Conservation (phyloP, 2,329 filamentous ascomycete genomes). For the Fusarium stilboides region DNA sequence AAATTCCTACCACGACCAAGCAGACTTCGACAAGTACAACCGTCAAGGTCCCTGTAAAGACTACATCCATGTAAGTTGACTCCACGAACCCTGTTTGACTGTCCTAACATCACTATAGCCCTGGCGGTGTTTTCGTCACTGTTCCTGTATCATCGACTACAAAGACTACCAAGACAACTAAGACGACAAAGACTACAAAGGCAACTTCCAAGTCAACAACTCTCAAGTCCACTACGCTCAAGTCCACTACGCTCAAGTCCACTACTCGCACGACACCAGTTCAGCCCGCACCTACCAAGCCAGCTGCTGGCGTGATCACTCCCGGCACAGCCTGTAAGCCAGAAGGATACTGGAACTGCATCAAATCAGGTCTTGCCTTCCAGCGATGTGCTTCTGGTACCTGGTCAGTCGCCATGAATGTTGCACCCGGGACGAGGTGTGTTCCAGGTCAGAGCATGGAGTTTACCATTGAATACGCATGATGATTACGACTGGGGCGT, state of each 20-base stretch:
- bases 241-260: conserved; percentile 22
- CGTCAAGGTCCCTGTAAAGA: conserved; percentile 19
- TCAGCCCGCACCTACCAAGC: conserved; percentile 24
- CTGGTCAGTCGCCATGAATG: conserved; percentile 64
- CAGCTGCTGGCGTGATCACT: conserved; percentile 25
- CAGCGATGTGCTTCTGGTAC: conserved; percentile 72
- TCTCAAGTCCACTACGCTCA: conserved; percentile 33
- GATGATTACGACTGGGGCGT: conserved; percentile 5
- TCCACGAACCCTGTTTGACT: not conserved
- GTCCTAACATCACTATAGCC: conserved; percentile 14
- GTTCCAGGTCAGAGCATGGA: conserved; percentile 49
- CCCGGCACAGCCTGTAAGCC: conserved; percentile 45
- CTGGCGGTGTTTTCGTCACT: conserved; percentile 32
- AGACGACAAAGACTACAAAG: conserved; percentile 20
- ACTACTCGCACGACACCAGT: conserved; percentile 18
- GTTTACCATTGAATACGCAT: conserved; percentile 37
- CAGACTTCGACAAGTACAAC: conserved; percentile 15
- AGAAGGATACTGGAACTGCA: conserved; percentile 46
- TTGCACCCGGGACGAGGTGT: conserved; percentile 70
- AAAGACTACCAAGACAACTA: conserved; percentile 2
- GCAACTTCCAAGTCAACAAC: conserved; percentile 5
- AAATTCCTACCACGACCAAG: conserved; percentile 33
- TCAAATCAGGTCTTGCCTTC: conserved; percentile 55
- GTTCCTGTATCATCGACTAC: conserved; percentile 16
- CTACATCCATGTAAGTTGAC: conserved; percentile 24